Evolutionary conservation across 768 basidiomycete species (phyloP).

Genomic region (Russula sp.): DNA sequence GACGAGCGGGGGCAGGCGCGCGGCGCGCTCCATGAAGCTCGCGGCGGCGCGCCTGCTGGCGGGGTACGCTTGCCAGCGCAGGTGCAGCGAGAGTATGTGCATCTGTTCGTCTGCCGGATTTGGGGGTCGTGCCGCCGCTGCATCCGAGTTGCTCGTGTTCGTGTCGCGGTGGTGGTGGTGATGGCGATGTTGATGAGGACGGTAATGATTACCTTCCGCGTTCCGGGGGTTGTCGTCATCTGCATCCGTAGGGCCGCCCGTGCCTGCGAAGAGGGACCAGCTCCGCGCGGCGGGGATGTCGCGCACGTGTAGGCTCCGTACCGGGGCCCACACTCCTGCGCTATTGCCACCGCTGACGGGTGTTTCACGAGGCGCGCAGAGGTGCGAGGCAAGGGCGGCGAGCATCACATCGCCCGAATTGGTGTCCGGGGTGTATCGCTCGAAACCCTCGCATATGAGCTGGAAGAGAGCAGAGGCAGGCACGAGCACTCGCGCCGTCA

Average conservation of each 20-base stretch:
- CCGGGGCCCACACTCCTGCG: constrained; percentile 3
- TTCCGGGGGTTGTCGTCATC: neutral
- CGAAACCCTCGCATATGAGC: constrained; percentile 17
- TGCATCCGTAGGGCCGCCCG: neutral
- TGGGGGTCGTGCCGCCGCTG: neutral
- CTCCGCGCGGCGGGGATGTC: constrained; percentile 13
- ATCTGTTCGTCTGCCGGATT: constrained; percentile 12
- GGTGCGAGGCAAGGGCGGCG: constrained; percentile 14
- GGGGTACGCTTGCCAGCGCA: constrained; percentile 13
- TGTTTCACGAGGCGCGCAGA: constrained; percentile 5
- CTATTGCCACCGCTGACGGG: neutral
- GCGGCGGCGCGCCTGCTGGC: constrained; percentile 4
- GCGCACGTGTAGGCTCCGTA: constrained; percentile 12
- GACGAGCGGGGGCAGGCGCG: constrained; percentile 12
- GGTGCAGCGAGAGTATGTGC: constrained; percentile 13
- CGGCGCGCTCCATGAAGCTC: constrained; percentile 7
- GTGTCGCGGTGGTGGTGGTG: neutral
- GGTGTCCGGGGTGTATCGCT: constrained; percentile 3
- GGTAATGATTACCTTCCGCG: too few species aligned
- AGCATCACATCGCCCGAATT: constrained; percentile 17
- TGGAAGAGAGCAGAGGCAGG: constrained; percentile 13
- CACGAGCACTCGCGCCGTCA: constrained; percentile 8
- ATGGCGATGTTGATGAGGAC: too few species aligned
- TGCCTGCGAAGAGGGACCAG: constrained; percentile 17
- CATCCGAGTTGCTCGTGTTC: neutral